Evolutionary conservation across 2,329 filamentous ascomycete species (phyloP).

Genomic region (Sphaceloma murrayae): DNA sequence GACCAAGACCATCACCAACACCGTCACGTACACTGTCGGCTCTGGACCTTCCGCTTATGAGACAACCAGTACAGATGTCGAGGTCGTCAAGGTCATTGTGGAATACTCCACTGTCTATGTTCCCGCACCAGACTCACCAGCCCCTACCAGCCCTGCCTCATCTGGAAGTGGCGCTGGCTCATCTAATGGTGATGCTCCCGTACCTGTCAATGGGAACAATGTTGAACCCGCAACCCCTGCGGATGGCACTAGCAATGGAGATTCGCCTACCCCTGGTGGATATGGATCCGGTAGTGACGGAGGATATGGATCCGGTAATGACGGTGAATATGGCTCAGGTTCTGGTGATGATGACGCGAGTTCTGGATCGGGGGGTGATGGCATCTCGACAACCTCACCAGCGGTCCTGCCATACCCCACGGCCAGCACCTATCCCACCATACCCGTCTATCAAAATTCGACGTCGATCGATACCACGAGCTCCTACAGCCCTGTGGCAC

Average conservation of each 20-base stretch:
- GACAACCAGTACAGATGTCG: conserved; percentile 3
- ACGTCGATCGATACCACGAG: neutral
- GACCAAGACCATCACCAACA: conserved; percentile 12
- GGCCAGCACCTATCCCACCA: neutral
- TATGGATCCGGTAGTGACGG: neutral
- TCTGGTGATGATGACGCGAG: neutral
- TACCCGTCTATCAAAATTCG: conserved; percentile 3
- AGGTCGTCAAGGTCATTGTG: conserved; percentile 15
- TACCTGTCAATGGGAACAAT: neutral
- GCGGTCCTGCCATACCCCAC: neutral
- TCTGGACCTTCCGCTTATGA: conserved; percentile 4
- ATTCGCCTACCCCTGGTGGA: neutral
- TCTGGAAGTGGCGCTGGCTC: neutral
- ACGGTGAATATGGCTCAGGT: neutral
- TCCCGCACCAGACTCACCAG: neutral
- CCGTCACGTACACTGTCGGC: conserved; percentile 9
- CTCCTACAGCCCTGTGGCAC: neutral
- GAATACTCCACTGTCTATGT: conserved; percentile 14
- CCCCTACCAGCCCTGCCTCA: conserved; percentile 3
- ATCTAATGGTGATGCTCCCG: neutral
- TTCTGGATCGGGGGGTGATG: neutral
- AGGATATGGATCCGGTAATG: conserved; percentile 2
- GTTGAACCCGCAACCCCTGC: conserved; percentile 7
- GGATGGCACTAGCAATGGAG: neutral
- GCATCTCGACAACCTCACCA: neutral